A percentile compares a stretch with the other conserved stretches of the same genome.
Conservation (phyloP, 176 grass and related monocot genomes). For the Otatea glauca region DNA sequence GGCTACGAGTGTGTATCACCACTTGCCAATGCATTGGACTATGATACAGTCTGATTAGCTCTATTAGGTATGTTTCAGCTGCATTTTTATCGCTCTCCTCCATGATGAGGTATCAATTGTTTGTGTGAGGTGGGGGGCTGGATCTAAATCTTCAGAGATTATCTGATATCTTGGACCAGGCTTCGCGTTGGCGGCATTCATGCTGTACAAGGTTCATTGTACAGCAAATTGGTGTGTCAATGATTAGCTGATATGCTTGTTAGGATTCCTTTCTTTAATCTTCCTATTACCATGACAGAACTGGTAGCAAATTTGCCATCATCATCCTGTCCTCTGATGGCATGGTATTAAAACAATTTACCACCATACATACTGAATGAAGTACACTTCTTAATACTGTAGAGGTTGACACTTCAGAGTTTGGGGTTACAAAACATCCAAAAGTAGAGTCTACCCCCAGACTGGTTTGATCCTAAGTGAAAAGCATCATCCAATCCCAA, state of each 20-base stretch:
- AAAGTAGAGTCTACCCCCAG: background rate
- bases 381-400: background rate
- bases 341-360: background rate
- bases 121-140: constrained; percentile 14
- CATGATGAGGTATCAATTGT: constrained; percentile 11
- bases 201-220: background rate
- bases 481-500: constrained; percentile 4
- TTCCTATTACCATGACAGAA: background rate
- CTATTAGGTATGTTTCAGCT: constrained; percentile 32
- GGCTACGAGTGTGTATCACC: background rate
- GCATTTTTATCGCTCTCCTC: constrained; percentile 20
- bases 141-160: constrained; percentile 25
- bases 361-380: constrained; percentile 24
- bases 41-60: constrained; percentile 19
- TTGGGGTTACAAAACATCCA: background rate
- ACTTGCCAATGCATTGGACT: constrained; percentile 5
- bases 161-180: constrained; percentile 27
- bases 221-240: background rate
- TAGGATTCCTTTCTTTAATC: background rate
- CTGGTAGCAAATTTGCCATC: background rate
- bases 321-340: background rate
- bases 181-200: background rate
- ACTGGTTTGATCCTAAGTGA: background rate
- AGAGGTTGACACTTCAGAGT: background rate
- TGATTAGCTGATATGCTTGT: background rate